Percentiles rank a stretch among this genome's conserved stretches.
phyloP scores from a whole-genome alignment of 805 yeast species.

The Kuraishia capsulata region DNA sequence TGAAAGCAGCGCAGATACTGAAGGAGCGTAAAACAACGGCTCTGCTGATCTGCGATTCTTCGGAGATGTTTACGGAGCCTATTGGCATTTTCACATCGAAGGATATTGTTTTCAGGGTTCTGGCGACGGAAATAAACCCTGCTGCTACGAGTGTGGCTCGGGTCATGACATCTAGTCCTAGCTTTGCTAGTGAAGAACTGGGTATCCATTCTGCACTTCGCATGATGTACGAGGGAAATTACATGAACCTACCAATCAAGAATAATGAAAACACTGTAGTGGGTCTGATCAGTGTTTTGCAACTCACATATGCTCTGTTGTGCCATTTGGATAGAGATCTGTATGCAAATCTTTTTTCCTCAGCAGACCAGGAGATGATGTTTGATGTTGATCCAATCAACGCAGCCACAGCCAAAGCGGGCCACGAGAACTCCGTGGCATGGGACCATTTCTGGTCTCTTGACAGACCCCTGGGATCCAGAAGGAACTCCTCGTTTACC shows the following conservation, averaged over 20 bases:
- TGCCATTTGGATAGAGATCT: slow-evolving; percentile 22
- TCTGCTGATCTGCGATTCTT: slow-evolving; percentile 24
- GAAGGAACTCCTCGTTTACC: neutral
- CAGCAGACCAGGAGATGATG: slow-evolving; percentile 20
- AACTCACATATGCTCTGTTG: slow-evolving; percentile 31
- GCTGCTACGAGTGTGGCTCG: slow-evolving; percentile 27
- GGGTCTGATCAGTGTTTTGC: slow-evolving; percentile 35
- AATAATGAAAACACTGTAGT: slow-evolving; percentile 18
- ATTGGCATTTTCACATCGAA: slow-evolving; percentile 39
- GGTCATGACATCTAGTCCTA: slow-evolving; percentile 36
- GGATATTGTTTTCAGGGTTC: slow-evolving; percentile 32
- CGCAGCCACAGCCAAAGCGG: no score
- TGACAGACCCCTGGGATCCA: neutral
- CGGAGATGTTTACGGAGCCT: slow-evolving; percentile 22
- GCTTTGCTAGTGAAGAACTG: slow-evolving; percentile 28
- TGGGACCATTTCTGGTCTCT: slow-evolving; percentile 5
- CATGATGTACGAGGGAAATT: slow-evolving; percentile 38
- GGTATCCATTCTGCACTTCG: slow-evolving; percentile 34
- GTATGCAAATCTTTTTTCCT: slow-evolving; percentile 13
- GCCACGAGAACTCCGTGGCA: slow-evolving; percentile 5
- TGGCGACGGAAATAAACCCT: slow-evolving; percentile 27
- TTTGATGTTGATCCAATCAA: slow-evolving; percentile 14
- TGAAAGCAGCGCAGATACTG: slow-evolving; percentile 30
- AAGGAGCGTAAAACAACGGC: slow-evolving; percentile 30
- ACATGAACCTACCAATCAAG: slow-evolving; percentile 32